A percentile compares a stretch with the other conserved stretches of the same genome.
phyloP scores from a whole-genome alignment of 116 monocot genomes.

The Papilionanthe hybrid region DNA sequence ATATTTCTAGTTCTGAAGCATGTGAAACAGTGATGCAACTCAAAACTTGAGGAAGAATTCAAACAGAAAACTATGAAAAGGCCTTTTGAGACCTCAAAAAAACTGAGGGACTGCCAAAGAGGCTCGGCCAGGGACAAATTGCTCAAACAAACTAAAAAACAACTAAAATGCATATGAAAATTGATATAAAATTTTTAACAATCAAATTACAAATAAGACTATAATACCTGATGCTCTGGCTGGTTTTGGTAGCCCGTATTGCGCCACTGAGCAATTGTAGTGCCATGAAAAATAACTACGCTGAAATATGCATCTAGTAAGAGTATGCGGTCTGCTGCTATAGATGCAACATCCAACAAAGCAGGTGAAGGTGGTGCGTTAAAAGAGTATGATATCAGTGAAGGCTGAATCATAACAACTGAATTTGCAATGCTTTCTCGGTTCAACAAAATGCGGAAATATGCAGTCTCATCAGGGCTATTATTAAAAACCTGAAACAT shows the following conservation, averaged over 20 bases:
- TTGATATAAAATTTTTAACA: background rate
- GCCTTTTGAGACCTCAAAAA: background rate
- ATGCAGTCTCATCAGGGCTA: constrained; percentile 98
- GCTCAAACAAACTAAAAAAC: background rate
- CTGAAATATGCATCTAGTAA: constrained; percentile 95
- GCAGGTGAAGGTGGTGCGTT: constrained; percentile 69
- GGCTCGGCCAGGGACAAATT: background rate
- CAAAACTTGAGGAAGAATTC: background rate
- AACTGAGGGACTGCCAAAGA: background rate
- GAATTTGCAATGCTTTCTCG: constrained; percentile 86
- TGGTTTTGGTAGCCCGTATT: constrained; percentile 95
- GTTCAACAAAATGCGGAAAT: constrained; percentile 88
- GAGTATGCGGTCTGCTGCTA: constrained; percentile 75
- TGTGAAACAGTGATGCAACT: background rate
- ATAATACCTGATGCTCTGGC: constrained; percentile 81
- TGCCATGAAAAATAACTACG: constrained; percentile 95
- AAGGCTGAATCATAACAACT: constrained; percentile 95
- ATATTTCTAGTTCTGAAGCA: background rate
- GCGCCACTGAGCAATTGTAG: constrained; percentile 95
- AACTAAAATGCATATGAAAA: background rate
- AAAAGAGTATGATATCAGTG: constrained; percentile 83
- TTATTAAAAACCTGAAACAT: constrained; percentile 85
- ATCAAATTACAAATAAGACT: background rate
- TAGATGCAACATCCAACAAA: constrained; percentile 84
- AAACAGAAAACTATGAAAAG: background rate